Evolutionary conservation across 1,139 yeast genomes (phyloP).

Genomic region (Debaryomyces sp.): DNA sequence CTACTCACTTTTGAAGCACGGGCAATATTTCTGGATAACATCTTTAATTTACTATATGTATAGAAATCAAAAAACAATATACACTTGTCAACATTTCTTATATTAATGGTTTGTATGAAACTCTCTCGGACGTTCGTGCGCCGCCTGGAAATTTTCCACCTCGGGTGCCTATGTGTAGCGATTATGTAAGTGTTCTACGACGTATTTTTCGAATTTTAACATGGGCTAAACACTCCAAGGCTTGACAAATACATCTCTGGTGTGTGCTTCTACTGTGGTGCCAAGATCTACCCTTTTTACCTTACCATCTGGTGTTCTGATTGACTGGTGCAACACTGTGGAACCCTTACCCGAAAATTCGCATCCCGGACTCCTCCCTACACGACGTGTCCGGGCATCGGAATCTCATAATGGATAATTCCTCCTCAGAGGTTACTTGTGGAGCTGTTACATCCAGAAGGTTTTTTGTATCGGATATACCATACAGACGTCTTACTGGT

Average conservation of each 20-base stretch:
- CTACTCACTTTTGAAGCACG: slow-evolving; percentile 50
- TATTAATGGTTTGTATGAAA: slow-evolving; percentile 5
- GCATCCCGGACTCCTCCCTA: slow-evolving; percentile 2
- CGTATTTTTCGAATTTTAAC: not conserved
- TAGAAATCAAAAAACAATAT: slow-evolving; percentile 3
- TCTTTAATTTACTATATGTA: slow-evolving; percentile 13
- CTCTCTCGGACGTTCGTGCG: slow-evolving; percentile 8
- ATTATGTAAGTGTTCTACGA: not conserved
- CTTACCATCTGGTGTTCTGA: not conserved
- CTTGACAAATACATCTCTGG: not conserved
- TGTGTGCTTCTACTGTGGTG: too few species aligned
- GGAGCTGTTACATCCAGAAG: not conserved
- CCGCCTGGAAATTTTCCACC: slow-evolving; percentile 6
- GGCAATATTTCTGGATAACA: slow-evolving; percentile 46
- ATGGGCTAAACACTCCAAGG: not conserved
- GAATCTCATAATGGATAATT: not conserved
- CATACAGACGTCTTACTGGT: not conserved
- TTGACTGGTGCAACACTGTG: not conserved
- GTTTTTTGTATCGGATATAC: not conserved
- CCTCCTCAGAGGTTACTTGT: not conserved
- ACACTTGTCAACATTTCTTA: slow-evolving; percentile 3
- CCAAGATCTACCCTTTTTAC: not conserved
- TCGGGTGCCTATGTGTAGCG: not conserved
- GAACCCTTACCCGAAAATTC: not conserved
- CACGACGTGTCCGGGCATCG: slow-evolving; percentile 3